phyloP scores from a whole-genome alignment of 208 protist species.

The Acanthamoeba sp. region DNA sequence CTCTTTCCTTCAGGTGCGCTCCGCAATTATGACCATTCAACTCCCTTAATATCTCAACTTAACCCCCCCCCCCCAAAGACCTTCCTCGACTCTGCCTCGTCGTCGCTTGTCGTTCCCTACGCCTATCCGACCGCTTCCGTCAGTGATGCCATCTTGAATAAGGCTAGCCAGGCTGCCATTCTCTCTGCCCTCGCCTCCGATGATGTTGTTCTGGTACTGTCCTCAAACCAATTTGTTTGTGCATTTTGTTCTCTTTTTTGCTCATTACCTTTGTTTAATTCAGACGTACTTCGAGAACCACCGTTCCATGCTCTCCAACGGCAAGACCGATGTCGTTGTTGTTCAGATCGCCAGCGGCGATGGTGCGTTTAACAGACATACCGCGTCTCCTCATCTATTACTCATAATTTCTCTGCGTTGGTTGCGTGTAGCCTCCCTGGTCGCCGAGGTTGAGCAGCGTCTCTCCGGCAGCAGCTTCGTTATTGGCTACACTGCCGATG shows the following conservation, averaged over 20 bases:
- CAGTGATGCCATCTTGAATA: neutral
- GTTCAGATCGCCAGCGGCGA: constrained; percentile 17
- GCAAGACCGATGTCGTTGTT: constrained; percentile 28
- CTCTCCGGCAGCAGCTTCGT: constrained; percentile 31
- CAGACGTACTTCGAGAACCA: constrained; percentile 19
- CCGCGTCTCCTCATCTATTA: neutral
- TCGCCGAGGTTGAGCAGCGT: neutral
- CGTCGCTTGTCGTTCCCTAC: neutral
- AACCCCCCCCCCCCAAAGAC: neutral
- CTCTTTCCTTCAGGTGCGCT: constrained; percentile 21
- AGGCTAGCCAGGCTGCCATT: neutral
- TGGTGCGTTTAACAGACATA: neutral
- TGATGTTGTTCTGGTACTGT: neutral
- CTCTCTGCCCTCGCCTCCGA: neutral
- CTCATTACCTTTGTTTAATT: neutral
- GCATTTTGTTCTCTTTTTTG: too few relatives aligned
- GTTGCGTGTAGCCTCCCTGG: neutral
- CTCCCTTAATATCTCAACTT: neutral
- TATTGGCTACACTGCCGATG: neutral
- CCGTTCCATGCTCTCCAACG: neutral
- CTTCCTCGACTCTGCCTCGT: constrained; percentile 5
- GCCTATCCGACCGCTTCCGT: neutral
- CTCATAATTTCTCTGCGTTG: neutral
- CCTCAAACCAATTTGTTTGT: neutral
- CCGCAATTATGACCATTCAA: too few relatives aligned